A percentile compares a stretch with the other conserved stretches of the same genome.
phyloP scores from a whole-genome alignment of 148 eudicot species.

The Polygonum aviculare region DNA sequence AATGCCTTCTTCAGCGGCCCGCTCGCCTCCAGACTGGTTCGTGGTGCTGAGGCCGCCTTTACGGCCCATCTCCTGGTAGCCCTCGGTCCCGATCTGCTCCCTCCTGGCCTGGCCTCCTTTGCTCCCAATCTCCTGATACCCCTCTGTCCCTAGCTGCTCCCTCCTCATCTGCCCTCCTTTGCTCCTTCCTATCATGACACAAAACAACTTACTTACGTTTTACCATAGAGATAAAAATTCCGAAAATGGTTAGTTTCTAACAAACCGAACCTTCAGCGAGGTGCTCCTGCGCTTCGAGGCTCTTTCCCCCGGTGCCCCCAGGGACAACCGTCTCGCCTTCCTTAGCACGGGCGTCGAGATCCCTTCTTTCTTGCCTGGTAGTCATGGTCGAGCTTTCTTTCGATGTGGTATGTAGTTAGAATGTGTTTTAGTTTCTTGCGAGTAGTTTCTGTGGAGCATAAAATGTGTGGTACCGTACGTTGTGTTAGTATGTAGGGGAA shows the following conservation, averaged over 20 bases:
- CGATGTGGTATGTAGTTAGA: neutral
- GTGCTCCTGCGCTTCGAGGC: slow-evolving; percentile 38
- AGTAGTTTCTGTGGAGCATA: too few species aligned
- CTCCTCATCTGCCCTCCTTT: slow-evolving; percentile 25
- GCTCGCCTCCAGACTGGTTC: neutral
- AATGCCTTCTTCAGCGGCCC: slow-evolving; percentile 1
- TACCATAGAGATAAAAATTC: neutral
- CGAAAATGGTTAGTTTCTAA: too few species aligned
- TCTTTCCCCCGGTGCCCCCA: slow-evolving; percentile 34
- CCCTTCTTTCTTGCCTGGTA: neutral
- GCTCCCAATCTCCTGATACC: slow-evolving; percentile 12
- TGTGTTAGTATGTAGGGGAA: neutral
- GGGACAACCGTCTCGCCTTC: slow-evolving; percentile 28
- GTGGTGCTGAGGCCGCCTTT: slow-evolving; percentile 1
- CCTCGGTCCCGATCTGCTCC: slow-evolving; percentile 3
- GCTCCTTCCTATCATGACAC: slow-evolving; percentile 21
- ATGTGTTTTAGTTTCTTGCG: neutral
- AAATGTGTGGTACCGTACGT: too few species aligned
- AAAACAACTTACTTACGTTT: neutral
- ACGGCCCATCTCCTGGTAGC: slow-evolving; percentile 7
- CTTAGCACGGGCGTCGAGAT: slow-evolving; percentile 3
- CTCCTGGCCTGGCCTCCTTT: neutral
- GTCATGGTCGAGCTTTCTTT: neutral
- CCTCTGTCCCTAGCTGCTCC: slow-evolving; percentile 4
- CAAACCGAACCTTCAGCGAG: slow-evolving; percentile 16